A percentile compares a stretch with the other conserved stretches of the same genome.
Evolutionary conservation across 2,329 filamentous ascomycete genomes (phyloP).

Genomic region (Colletotrichum brevisporum): DNA sequence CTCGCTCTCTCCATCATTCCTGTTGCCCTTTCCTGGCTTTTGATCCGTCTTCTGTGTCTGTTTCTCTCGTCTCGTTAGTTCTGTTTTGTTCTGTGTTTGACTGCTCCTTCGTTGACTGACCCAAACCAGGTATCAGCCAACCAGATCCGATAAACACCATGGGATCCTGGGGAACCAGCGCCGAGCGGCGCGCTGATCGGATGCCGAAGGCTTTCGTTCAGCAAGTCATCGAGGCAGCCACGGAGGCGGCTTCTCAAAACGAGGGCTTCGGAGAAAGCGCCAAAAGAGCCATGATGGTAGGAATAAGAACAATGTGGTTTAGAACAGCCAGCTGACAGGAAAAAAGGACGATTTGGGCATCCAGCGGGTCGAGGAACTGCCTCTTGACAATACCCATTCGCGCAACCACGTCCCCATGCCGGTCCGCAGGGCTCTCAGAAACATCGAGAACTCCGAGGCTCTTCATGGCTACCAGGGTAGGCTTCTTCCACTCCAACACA

Average conservation of each 20-base stretch:
- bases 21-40: too few relatives aligned
- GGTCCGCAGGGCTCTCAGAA: slow-evolving; percentile 4
- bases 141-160: neutral
- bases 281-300: slow-evolving; percentile 29
- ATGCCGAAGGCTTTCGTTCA: slow-evolving; percentile 25
- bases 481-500: neutral
- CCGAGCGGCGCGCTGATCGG: slow-evolving; percentile 15
- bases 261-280: neutral
- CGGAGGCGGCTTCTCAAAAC: neutral
- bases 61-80: too few relatives aligned
- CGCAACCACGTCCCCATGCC: neutral
- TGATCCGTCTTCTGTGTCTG: too few relatives aligned
- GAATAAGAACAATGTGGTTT: neutral
- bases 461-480: slow-evolving; percentile 18
- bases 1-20: too few relatives aligned
- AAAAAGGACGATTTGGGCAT: slow-evolving; percentile 49
- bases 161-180: slow-evolving; percentile 25
- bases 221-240: neutral
- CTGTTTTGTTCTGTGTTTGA: too few relatives aligned
- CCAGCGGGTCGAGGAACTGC: slow-evolving; percentile 45
- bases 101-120: too few relatives aligned
- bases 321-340: neutral
- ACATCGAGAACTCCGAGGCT: slow-evolving; percentile 11
- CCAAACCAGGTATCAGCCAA: neutral
- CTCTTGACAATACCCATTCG: slow-evolving; percentile 42